Evolutionary conservation across 2,329 filamentous ascomycete genomes (phyloP), one percentile per base, ranked within the genome.

Genomic region (Teratosphaeria pseudoeucalypti): DNA sequence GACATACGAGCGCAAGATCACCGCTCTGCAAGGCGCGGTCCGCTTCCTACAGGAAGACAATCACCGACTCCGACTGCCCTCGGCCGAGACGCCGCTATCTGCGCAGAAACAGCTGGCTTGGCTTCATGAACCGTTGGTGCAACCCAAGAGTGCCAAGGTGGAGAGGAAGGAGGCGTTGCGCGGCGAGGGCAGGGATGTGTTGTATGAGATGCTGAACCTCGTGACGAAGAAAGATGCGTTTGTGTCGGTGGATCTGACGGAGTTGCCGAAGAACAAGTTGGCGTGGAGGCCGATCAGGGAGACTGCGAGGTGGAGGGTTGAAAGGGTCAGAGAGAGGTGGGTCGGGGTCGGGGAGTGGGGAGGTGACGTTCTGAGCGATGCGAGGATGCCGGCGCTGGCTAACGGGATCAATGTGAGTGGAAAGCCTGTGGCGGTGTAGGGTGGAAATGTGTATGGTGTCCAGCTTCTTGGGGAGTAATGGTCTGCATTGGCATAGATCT

Each of bases 31-130:
- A 69, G 81, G 82, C 1, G 85, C 86, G 1, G 83, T 89, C 54
- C 80, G 85, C 11, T 88, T 85, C 71, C 77, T 90, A 34, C 80
- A 85, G 29, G 82, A 87, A 64, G 86, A 89, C 67, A 88, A 84
- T 72, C 78, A 80, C 52, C 81, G 84, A 3, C 82, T 85, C 0
- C 80, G 86, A 19, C 73, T 83, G 55, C 77, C 70, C 9, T 49
- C 62, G 5, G 59, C 65, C 10, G 61, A 64, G 37, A 58, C 65
- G 10, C 65, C 66, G 12, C 56, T 61, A 32, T 39, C 57, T 10
- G 32, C 60, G 14, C 43, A 60, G 2, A 55, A 61, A 10, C 75
- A 73, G 59, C 74, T 82, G 67, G 81, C 83, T 61, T 90, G 87
- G 86, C 76, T 87, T 2, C 77, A 82, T 3, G 81, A 85, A 71